These are phyloP conservation scores for Cordyceps militaris DNA, from an alignment of 2,329 filamentous ascomycete species.

Conservation along the genomic window DNA sequence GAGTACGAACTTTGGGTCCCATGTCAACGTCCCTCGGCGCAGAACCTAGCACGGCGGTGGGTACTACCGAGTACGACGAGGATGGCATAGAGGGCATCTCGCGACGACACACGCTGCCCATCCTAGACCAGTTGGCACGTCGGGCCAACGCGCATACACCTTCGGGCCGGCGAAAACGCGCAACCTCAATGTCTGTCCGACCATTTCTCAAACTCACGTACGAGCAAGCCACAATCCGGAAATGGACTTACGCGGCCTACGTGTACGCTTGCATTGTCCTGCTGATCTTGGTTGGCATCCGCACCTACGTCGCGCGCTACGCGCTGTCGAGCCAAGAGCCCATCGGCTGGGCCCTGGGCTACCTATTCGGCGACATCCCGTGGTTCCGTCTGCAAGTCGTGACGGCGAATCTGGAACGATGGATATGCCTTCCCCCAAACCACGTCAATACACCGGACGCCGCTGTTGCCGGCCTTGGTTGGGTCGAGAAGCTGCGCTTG, in stretches of 20 bases:
- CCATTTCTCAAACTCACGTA: conserved; percentile 77
- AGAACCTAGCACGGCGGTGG: conserved; percentile 13
- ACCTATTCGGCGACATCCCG: conserved; percentile 73
- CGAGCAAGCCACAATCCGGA: conserved; percentile 65
- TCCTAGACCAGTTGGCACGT: conserved; percentile 25
- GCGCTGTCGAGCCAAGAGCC: conserved; percentile 72
- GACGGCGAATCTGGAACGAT: conserved; percentile 59
- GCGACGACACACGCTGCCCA: conserved; percentile 48
- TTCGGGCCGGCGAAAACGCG: conserved; percentile 58
- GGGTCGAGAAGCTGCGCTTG: conserved; percentile 59
- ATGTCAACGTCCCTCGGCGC: neutral
- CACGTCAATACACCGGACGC: conserved; percentile 22
- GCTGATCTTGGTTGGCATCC: conserved; percentile 64
- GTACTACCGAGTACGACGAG: conserved; percentile 16
- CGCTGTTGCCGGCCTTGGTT: conserved; percentile 44
- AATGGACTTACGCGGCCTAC: conserved; percentile 77
- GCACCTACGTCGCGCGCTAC: conserved; percentile 57
- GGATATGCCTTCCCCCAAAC: conserved; percentile 62
- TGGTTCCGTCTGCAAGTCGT: conserved; percentile 66
- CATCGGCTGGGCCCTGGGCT: conserved; percentile 86
- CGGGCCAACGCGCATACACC: conserved; percentile 47
- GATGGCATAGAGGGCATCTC: conserved; percentile 18
- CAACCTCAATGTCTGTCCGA: conserved; percentile 56
- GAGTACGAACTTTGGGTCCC: conserved; percentile 24
- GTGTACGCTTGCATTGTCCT: conserved; percentile 62